Base-by-base conservation (phyloP, 768 basidiomycete genomes). In the Auriscalpium orientale region DNA sequence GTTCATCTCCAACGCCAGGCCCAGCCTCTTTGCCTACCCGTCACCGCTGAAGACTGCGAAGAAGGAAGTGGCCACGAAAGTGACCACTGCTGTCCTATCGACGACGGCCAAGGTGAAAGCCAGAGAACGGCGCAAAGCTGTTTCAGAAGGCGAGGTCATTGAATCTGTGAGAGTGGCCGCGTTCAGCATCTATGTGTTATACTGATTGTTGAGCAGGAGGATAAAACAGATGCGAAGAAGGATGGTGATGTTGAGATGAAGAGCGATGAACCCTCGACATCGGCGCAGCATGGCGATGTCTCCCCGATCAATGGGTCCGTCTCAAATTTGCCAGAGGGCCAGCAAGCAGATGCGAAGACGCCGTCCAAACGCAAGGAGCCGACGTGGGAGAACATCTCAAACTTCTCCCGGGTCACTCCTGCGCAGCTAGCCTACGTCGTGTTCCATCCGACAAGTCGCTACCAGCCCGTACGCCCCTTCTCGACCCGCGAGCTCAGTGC, bases 51-150 rank as follows among this genome's bases (percentile, higher is more conserved):
- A 93, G 67, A 89, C 94, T 11, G 89, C 90, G 6, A 90, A 92
- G 74, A 95, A 94, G 72, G 95, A 98, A 74, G 79, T 89, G 0
- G 87, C 90, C 20, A 82, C 89, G 44, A 97, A 95, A 71, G 87
- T 95, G 53, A 93, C 90, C 33, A 87, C 94, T 13, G 97, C 95
- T 37, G 95, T 99, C 11, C 79, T 99, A 43, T 97, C 93, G 8
- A 98, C 97, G 0, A 99, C 97, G 1, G 95, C 94, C 0, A 95
- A 92, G 70, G 92, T 90, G n/a, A 92, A 91, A 68, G 94, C 94
- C 1, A 80, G 97, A 60, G 93, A 94, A 67, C 95, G 90, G 79
- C 89, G 83, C 64, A 93, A 97, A 71, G 91, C 89, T 46, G 89
- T 82, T 44, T 84, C 82, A 4, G 92, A 92, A 50, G 83, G 80